Base-by-base conservation (phyloP, 2,329 filamentous ascomycete species). In the Ophiostoma novo-ulmi region DNA sequence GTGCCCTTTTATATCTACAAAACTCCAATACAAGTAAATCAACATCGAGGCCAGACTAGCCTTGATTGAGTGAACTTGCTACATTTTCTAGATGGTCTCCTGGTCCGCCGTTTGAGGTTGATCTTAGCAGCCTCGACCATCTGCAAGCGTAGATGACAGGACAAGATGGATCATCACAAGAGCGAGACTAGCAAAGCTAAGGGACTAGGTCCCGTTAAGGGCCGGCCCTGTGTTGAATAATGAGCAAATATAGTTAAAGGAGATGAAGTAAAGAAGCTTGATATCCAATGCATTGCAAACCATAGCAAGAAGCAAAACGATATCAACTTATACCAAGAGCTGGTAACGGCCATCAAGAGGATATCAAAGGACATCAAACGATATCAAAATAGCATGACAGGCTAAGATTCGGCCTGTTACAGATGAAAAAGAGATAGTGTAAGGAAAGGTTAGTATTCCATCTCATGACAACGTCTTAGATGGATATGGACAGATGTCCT, bases 81-180 rank as follows among this genome's bases (percentile, higher is more conserved):
- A 63, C 26, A 63, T 63, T 63, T 63, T 63, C 58, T 63, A 67
- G 68, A 69, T 48, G 58, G 22, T 31, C 55, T 68, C 39, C 41
- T 26, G 22, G 71, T 72, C 71, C 69, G 71, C 44, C 66, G 71
- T 72, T 72, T 70, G 69, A 72, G 64, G 68, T 69, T 39, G 39
- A 22, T 55, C 31, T 68, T 71, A 66, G 70, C 58, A 39, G 41
- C 22, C 44, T 58, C 22, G 22, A 26, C n/a, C 10, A 64, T 26
- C 6, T 26, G 31, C 22, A 35, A 38, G 31, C 22, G 35, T 13
- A 22, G 38, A 48, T 35, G 20, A 66, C 63, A 63, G 20, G 22
- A 22, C 26, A 26, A 69, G 35, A 39, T 20, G 17, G 36, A n/a
- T 17, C 63, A 14, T 39, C 52, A 26, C 52, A 26, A 11, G 22